These are phyloP conservation scores for Podospora sp. DNA, from an alignment of 495 filamentous ascomycete species.

Conservation along the genomic window DNA sequence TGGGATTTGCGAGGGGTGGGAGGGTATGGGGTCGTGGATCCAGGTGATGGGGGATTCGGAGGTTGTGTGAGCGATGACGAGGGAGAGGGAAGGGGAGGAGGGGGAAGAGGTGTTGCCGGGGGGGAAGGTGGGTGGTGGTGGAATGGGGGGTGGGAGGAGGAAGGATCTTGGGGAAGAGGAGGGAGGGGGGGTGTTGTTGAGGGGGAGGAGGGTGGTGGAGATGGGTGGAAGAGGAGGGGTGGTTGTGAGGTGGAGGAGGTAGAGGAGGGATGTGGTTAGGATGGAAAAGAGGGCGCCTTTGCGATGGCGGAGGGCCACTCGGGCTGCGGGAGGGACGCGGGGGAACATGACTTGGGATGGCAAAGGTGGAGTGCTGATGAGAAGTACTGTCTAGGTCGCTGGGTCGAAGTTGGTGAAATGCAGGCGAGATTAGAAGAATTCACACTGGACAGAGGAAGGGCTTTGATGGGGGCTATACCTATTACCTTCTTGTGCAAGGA, in stretches of 20 bases:
- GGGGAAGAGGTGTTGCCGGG: conserved; percentile 11
- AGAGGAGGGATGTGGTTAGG: neutral
- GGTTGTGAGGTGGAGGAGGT: neutral
- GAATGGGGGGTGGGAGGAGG: neutral
- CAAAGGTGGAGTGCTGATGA: neutral
- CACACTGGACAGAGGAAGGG: neutral
- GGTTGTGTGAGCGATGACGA: conserved; percentile 59
- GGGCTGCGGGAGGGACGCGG: neutral
- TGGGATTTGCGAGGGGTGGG: neutral
- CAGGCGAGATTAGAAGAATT: no score
- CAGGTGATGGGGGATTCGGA: conserved; percentile 56
- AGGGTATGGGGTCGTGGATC: conserved; percentile 51
- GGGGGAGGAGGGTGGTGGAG: conserved; percentile 16
- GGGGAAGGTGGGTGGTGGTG: neutral
- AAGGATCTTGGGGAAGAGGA: conserved; percentile 28
- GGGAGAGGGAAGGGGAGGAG: conserved; percentile 56
- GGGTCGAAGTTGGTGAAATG: neutral
- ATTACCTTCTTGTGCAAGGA: no score
- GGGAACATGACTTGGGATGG: neutral
- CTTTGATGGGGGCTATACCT: no score
- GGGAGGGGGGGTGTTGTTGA: conserved; percentile 41
- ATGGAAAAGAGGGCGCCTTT: neutral
- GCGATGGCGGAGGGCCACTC: conserved; percentile 5
- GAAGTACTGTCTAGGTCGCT: neutral
- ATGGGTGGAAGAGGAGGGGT: neutral